Base-by-base conservation (phyloP, 73 alveolate genomes). In the Symbiodinium natans region DNA sequence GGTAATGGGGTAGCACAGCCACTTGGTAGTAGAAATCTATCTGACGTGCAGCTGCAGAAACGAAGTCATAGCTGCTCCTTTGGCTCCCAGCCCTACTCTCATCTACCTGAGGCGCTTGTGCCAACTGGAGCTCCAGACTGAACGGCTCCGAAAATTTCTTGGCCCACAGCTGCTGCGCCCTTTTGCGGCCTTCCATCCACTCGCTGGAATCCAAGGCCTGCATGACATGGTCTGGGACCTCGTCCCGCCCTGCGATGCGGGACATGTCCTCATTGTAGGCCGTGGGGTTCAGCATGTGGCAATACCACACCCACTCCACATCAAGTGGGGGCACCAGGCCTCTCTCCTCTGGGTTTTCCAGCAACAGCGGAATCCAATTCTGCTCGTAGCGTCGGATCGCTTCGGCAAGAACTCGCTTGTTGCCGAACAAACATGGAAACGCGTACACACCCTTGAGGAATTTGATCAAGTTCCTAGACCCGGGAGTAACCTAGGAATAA, bases 231-330 rank as follows among this genome's bases (percentile, higher is more conserved):
- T n/a, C n/a, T n/a, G n/a, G n/a, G n/a, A n/a, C n/a, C n/a, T n/a
- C n/a, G n/a, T n/a, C n/a, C n/a, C n/a, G n/a, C n/a, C n/a, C n/a
- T n/a, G n/a, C n/a, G n/a, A n/a, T n/a, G n/a, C n/a, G n/a, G n/a
- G n/a, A n/a, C n/a, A n/a, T n/a, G 34, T 75, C 48, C 0, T 23
- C 46, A 19, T 29, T 21, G 33, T 75, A 75, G 25, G 1, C 25
- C 86, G 13, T 8, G 25, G 86, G 86, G 23, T 25, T 33, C 48
- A 82, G 92, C 92, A 82, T 82, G 27, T 82, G 92, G 11, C 31
- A 17, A 82, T 82, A 71, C 92, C 92, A 82, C 13, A 82, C 29
- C 92, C 92, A 82, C 92, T 82, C 92, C 36, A 82, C 92, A 5
- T 82, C 92, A 63, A 82, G 5, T 39, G 92, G 92, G 1, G 92